These are phyloP conservation scores for Aspergillus taichungensis DNA, from an alignment of 495 filamentous ascomycete genomes.

Conservation along the genomic window DNA sequence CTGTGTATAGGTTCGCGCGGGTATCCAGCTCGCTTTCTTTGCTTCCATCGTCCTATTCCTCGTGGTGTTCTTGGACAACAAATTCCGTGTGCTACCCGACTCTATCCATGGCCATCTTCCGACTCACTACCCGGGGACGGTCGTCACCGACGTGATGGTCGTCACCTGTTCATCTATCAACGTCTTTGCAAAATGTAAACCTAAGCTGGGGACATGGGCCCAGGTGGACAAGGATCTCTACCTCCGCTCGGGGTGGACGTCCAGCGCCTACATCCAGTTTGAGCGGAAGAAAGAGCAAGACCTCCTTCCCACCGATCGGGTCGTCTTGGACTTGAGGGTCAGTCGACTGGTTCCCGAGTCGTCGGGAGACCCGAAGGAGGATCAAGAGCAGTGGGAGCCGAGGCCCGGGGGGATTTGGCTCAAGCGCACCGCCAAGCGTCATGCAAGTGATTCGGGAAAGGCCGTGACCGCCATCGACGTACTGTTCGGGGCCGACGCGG, in stretches of 20 bases:
- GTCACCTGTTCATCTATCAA: slow-evolving; percentile 67
- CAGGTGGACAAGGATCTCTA: slow-evolving; percentile 90
- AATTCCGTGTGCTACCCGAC: slow-evolving; percentile 72
- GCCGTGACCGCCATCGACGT: slow-evolving; percentile 83
- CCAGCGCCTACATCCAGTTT: slow-evolving; percentile 75
- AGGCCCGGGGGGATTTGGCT: slow-evolving; percentile 80
- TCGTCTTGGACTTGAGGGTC: slow-evolving; percentile 78
- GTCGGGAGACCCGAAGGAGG: slow-evolving; percentile 45
- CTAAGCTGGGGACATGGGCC: slow-evolving; percentile 69
- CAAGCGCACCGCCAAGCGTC: slow-evolving; percentile 63
- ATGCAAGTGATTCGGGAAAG: slow-evolving; percentile 68
- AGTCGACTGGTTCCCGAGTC: slow-evolving; percentile 61
- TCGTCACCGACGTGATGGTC: slow-evolving; percentile 87
- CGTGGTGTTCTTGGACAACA: slow-evolving; percentile 70
- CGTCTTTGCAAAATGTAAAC: slow-evolving; percentile 67
- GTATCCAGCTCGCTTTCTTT: slow-evolving; percentile 66
- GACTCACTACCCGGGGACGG: slow-evolving; percentile 66
- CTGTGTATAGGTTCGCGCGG: slow-evolving; percentile 56
- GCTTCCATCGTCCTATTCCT: slow-evolving; percentile 56
- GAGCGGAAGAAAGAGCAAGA: slow-evolving; percentile 86
- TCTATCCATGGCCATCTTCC: slow-evolving; percentile 76
- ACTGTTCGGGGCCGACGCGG: slow-evolving; percentile 86
- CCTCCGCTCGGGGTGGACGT: slow-evolving; percentile 61
- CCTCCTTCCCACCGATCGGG: slow-evolving; percentile 59
- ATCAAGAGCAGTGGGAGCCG: slow-evolving; percentile 69